These are phyloP conservation scores for Kitagawia praeruptora DNA, from an alignment of 129 eudicot genomes.

Conservation along the genomic window DNA sequence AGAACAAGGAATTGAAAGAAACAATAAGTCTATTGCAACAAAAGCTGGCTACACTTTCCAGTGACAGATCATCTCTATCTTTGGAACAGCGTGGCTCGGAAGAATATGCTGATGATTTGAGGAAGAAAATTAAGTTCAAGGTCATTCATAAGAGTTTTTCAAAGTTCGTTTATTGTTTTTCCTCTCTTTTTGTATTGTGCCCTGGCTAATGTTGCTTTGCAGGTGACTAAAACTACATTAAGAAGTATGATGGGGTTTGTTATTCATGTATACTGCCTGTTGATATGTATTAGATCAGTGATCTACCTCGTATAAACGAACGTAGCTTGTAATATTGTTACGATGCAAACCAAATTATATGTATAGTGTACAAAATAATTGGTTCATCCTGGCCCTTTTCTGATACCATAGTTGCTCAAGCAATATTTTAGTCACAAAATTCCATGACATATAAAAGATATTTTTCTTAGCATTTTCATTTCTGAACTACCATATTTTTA, in stretches of 20 bases:
- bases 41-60: slow-evolving; percentile 48
- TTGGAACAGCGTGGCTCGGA: slow-evolving; percentile 36
- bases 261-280: background rate
- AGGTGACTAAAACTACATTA: background rate
- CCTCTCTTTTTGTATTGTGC: background rate
- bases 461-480: background rate
- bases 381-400: background rate
- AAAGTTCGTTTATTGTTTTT: background rate
- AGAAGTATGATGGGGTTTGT: background rate
- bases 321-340: background rate
- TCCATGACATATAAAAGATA: background rate
- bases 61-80: slow-evolving; percentile 28
- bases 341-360: background rate
- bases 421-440: background rate
- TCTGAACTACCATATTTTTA: background rate
- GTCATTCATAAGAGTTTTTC: slow-evolving; percentile 26
- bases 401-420: background rate
- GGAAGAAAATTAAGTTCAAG: slow-evolving; percentile 65
- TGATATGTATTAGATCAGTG: background rate
- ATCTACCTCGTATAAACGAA: background rate
- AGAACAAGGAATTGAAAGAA: slow-evolving; percentile 71
- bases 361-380: background rate
- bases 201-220: background rate
- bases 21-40: slow-evolving; percentile 60
- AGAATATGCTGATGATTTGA: slow-evolving; percentile 57